phyloP scores from a whole-genome alignment of 2,329 filamentous ascomycete species.

The Periconia digitata region DNA sequence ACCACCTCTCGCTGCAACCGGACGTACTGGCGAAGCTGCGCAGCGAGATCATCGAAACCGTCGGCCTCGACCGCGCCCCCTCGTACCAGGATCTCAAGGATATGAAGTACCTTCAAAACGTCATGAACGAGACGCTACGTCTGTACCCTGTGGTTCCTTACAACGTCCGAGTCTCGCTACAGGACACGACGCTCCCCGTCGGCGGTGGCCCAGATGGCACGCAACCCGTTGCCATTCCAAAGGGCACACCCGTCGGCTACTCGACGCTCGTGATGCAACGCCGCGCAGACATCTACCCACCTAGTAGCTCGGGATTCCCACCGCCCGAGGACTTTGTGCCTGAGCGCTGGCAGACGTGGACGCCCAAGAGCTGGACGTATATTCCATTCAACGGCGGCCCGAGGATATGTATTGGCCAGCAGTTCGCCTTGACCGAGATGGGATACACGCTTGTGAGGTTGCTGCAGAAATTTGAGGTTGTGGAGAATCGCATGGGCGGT shows the following conservation, averaged over 20 bases:
- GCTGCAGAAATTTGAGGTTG: conserved; percentile 46
- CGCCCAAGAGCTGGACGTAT: conserved; percentile 52
- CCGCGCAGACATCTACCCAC: conserved; percentile 52
- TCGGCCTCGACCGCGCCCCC: conserved; percentile 62
- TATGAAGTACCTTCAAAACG: conserved; percentile 70
- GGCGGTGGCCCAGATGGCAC: conserved; percentile 51
- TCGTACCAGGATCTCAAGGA: conserved; percentile 81
- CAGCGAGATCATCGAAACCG: conserved; percentile 66
- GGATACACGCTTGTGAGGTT: conserved; percentile 51
- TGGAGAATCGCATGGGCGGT: conserved; percentile 45
- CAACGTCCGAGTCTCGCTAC: conserved; percentile 51
- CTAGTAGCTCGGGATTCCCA: conserved; percentile 41
- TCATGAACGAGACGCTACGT: conserved; percentile 44
- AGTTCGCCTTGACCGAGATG: conserved; percentile 55
- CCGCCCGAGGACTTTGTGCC: conserved; percentile 48
- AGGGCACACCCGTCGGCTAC: conserved; percentile 51
- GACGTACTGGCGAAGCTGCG: conserved; percentile 68
- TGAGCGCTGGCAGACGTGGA: conserved; percentile 54
- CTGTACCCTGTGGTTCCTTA: conserved; percentile 54
- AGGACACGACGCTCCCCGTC: conserved; percentile 52
- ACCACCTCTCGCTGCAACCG: conserved; percentile 76
- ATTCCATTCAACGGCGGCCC: conserved; percentile 54
- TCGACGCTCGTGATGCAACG: conserved; percentile 53
- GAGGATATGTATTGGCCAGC: conserved; percentile 54
- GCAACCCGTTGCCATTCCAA: conserved; percentile 48